These are phyloP conservation scores for Lachnellula cervina DNA, from an alignment of 2,329 filamentous ascomycete species.

Conservation along the genomic window DNA sequence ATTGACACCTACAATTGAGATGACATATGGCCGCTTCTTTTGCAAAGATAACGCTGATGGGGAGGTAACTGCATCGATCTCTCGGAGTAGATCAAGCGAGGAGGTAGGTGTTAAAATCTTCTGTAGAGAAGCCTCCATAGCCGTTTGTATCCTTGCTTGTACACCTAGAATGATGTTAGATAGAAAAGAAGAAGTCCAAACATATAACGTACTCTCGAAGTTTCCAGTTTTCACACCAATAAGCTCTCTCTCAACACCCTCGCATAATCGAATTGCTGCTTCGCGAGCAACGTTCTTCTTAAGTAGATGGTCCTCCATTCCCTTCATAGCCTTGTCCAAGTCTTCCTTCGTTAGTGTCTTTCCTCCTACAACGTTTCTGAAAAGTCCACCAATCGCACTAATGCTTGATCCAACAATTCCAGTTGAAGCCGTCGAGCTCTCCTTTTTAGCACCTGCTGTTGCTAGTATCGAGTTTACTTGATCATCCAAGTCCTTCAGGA, in stretches of 20 bases:
- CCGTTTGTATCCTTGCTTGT: constrained; percentile 74
- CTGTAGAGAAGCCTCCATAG: constrained; percentile 86
- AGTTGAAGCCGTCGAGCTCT: constrained; percentile 40
- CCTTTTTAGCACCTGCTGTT: constrained; percentile 65
- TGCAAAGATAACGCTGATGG: constrained; percentile 60
- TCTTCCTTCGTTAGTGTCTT: constrained; percentile 88
- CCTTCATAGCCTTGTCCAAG: constrained; percentile 85
- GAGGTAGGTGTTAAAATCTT: constrained; percentile 96
- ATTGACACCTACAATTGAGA: constrained; percentile 97
- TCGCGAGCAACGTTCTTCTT: constrained; percentile 96
- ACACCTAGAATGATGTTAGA: constrained; percentile 47
- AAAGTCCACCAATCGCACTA: constrained; percentile 79
- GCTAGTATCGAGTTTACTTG: constrained; percentile 88
- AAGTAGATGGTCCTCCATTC: constrained; percentile 91
- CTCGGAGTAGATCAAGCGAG: constrained; percentile 87
- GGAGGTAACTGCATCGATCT: constrained; percentile 75
- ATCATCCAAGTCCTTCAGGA: constrained; percentile 87
- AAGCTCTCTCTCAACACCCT: constrained; percentile 85
- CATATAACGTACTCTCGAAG: constrained; percentile 62
- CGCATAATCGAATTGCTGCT: constrained; percentile 84
- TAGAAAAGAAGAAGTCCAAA: background rate
- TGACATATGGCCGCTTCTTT: constrained; percentile 79
- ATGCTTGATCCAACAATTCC: constrained; percentile 76
- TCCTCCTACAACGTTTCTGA: constrained; percentile 91
- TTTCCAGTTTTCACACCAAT: constrained; percentile 85